Percentiles rank a stretch among this genome's conserved stretches.
Evolutionary conservation across 805 yeast genomes (phyloP).

Genomic region (Kuraishia hungarica): DNA sequence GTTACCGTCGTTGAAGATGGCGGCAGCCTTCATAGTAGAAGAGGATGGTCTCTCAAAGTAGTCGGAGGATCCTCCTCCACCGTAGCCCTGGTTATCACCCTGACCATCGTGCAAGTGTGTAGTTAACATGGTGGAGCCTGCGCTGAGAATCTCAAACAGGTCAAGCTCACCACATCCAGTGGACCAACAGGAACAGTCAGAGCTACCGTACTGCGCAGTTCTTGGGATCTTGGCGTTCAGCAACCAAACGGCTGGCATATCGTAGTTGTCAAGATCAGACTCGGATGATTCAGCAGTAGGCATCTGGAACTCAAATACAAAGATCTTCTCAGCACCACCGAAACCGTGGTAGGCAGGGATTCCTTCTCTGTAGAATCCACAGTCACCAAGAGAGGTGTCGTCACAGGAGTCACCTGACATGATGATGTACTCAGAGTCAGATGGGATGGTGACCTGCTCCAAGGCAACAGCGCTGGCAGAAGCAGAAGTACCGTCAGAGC

Average conservation of each 20-base stretch:
- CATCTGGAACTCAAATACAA: conserved; percentile 91
- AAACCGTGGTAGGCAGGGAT: conserved; percentile 95
- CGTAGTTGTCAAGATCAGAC: conserved; percentile 47
- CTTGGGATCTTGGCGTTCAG: conserved; percentile 95
- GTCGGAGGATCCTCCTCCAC: conserved; percentile 70
- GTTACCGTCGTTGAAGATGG: conserved; percentile 52
- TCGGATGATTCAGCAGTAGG: conserved; percentile 47
- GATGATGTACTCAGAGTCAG: conserved; percentile 75
- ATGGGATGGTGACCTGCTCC: conserved; percentile 55
- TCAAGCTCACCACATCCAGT: conserved; percentile 98
- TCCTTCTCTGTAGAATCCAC: conserved; percentile 82
- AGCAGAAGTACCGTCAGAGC: conserved; percentile 66
- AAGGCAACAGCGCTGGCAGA: conserved; percentile 64
- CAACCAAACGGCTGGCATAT: conserved; percentile 98
- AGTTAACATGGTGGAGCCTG: conserved; percentile 70
- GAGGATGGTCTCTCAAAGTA: conserved; percentile 81
- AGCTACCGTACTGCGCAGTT: conserved; percentile 85
- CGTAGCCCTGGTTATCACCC: conserved; percentile 43
- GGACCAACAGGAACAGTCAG: conserved; percentile 89
- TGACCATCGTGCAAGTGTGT: conserved; percentile 81
- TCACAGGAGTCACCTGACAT: conserved; percentile 65
- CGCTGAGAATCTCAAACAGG: conserved; percentile 76
- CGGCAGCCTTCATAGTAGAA: conserved; percentile 83
- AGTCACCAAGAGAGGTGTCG: conserved; percentile 36
- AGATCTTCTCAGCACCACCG: conserved; percentile 75